These are phyloP conservation scores for Camillea tinctor DNA, from an alignment of 2,329 filamentous ascomycete genomes.

Conservation along the genomic window DNA sequence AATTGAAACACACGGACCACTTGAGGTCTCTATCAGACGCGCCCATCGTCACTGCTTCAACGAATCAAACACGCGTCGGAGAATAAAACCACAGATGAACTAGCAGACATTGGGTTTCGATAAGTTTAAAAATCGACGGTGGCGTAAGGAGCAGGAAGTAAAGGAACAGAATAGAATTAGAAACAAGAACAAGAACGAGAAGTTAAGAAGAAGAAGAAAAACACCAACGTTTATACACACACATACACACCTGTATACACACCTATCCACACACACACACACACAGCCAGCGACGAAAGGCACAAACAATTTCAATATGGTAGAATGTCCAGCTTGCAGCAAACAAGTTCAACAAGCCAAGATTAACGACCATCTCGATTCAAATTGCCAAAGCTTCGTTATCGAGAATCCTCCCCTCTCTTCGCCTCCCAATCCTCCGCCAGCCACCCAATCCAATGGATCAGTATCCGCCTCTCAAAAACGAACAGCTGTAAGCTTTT, in stretches of 20 bases:
- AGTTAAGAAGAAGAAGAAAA: too few species aligned
- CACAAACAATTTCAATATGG: slow-evolving; percentile 38
- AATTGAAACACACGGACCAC: slow-evolving; percentile 7
- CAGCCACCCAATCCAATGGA: slow-evolving; percentile 35
- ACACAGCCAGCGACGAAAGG: too few species aligned
- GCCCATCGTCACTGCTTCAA: slow-evolving; percentile 1
- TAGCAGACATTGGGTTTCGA: too few species aligned
- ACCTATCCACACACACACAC: too few species aligned
- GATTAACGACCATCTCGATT: slow-evolving; percentile 93
- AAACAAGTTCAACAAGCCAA: slow-evolving; percentile 67
- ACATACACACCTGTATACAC: too few species aligned
- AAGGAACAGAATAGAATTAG: too few species aligned
- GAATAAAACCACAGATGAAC: background rate
- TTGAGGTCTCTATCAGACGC: background rate
- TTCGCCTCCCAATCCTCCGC: slow-evolving; percentile 34
- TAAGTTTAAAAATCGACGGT: background rate
- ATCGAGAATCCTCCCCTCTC: slow-evolving; percentile 45
- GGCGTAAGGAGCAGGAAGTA: background rate
- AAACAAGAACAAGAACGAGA: background rate
- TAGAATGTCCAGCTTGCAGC: slow-evolving; percentile 80
- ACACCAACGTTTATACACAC: too few species aligned
- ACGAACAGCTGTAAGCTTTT: slow-evolving; percentile 57
- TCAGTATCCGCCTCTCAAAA: slow-evolving; percentile 47
- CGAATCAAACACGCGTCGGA: background rate
- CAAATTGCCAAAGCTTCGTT: slow-evolving; percentile 68